Evolutionary conservation across 148 eudicot species (phyloP).

Genomic region (Amaranthus cruentus): DNA sequence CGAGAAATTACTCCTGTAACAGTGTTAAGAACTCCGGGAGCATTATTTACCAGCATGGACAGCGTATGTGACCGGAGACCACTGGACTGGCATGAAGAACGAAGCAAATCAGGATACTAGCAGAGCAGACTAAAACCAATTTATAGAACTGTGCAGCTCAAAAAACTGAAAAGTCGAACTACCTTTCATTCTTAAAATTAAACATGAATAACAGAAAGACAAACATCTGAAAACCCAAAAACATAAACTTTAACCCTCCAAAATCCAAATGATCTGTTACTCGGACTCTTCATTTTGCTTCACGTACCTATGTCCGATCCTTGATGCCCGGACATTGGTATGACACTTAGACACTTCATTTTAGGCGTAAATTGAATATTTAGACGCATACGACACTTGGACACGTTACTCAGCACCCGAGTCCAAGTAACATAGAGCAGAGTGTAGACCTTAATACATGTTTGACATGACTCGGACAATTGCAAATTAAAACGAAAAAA

Average conservation of each 20-base stretch:
- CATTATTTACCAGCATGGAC: conserved; percentile 67
- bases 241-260: neutral
- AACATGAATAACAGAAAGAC: neutral
- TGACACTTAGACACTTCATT: too few species aligned
- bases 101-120: conserved; percentile 18
- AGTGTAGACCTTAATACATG: neutral
- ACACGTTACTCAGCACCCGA: too few species aligned
- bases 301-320: too few species aligned
- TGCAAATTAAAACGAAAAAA: too few species aligned
- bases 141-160: neutral
- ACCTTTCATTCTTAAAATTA: neutral
- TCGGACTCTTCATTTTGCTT: too few species aligned
- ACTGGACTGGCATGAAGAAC: conserved; percentile 50
- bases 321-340: too few species aligned
- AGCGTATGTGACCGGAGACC: conserved; percentile 82
- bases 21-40: conserved; percentile 81
- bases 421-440: neutral
- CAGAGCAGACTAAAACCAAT: conserved; percentile 1
- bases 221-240: conserved; percentile 8
- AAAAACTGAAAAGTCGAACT: neutral
- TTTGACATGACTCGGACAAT: neutral
- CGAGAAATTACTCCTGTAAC: conserved; percentile 77
- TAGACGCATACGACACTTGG: too few species aligned
- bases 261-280: conserved; percentile 2
- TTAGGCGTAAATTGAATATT: too few species aligned